Conservation (phyloP, 2,329 filamentous ascomycete species). For the Colletotrichum tofieldiae region DNA sequence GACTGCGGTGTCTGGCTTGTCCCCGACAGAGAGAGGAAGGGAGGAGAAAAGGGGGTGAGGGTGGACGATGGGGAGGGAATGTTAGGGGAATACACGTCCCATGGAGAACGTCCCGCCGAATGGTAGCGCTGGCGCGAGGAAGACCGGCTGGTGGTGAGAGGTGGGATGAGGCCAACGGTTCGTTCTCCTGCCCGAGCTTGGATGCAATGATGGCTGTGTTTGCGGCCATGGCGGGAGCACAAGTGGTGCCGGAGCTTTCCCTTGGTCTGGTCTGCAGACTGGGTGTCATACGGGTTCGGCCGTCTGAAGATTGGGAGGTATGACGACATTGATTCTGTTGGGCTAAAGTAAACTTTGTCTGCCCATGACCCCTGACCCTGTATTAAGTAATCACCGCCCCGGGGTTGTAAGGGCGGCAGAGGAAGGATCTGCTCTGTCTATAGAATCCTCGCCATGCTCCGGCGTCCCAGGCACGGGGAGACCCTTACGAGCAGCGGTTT, state of each 20-base stretch:
- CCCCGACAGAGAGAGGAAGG: constrained; percentile 19
- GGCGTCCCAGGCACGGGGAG: not conserved
- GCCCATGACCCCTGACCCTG: not conserved
- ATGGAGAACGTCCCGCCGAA: not conserved
- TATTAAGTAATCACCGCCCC: not conserved
- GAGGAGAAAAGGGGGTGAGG: constrained; percentile 1
- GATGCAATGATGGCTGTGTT: not conserved
- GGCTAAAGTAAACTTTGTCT: not conserved
- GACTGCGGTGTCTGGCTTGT: not conserved
- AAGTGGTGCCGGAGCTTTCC: not conserved
- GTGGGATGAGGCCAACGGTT: constrained; percentile 22
- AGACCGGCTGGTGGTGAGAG: not conserved
- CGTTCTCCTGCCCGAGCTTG: constrained; percentile 7
- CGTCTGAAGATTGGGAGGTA: constrained; percentile 15
- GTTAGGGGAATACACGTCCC: not conserved
- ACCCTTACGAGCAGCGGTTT: constrained; percentile 13
- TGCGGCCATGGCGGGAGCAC: not conserved
- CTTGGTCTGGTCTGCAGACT: not conserved
- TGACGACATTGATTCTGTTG: constrained; percentile 37
- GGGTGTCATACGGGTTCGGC: not conserved
- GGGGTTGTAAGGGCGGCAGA: not conserved
- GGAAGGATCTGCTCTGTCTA: not conserved
- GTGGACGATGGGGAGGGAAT: not conserved
- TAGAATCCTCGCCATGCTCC: not conserved
- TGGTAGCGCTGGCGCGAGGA: not conserved